A percentile compares a stretch with the other conserved stretches of the same genome.
Evolutionary conservation across 345 rosid species (phyloP).

Genomic region (Populus deltoides): DNA sequence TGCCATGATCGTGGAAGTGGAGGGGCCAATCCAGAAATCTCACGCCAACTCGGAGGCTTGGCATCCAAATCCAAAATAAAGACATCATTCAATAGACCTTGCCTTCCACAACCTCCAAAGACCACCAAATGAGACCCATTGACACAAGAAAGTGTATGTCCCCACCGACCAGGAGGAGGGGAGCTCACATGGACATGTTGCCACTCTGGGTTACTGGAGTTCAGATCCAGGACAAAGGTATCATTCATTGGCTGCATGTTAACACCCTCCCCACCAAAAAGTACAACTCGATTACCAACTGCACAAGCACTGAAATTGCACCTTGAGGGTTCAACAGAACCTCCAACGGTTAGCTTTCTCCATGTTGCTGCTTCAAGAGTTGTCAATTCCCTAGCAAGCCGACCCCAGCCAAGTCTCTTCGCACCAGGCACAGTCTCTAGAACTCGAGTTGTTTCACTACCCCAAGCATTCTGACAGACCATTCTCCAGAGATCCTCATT

Average conservation of each 20-base stretch:
- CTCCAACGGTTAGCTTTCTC: constrained; percentile 86
- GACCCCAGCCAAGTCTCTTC: constrained; percentile 80
- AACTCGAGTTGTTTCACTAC: constrained; percentile 65
- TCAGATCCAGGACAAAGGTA: constrained; percentile 78
- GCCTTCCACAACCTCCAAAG: constrained; percentile 89
- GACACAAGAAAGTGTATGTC: constrained; percentile 79
- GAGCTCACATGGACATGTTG: constrained; percentile 82
- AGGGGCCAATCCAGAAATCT: constrained; percentile 81
- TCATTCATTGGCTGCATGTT: constrained; percentile 97
- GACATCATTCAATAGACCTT: constrained; percentile 81
- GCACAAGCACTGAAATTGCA: constrained; percentile 95
- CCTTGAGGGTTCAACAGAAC: constrained; percentile 82
- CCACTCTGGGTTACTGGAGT: constrained; percentile 75
- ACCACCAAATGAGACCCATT: constrained; percentile 79
- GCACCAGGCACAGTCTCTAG: constrained; percentile 81
- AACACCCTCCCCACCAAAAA: constrained; percentile 90
- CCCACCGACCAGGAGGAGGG: constrained; percentile 92
- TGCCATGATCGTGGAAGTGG: constrained; percentile 93
- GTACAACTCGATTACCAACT: constrained; percentile 79
- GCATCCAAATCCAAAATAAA: constrained; percentile 81
- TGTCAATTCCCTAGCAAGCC: constrained; percentile 78
- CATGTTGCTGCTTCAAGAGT: constrained; percentile 88
- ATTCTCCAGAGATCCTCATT: constrained; percentile 84
- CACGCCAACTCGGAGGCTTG: constrained; percentile 84
- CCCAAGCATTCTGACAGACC: constrained; percentile 95